These are phyloP conservation scores for Cystofilobasidium macerans DNA, from an alignment of 768 basidiomycete species.

Conservation along the genomic window DNA sequence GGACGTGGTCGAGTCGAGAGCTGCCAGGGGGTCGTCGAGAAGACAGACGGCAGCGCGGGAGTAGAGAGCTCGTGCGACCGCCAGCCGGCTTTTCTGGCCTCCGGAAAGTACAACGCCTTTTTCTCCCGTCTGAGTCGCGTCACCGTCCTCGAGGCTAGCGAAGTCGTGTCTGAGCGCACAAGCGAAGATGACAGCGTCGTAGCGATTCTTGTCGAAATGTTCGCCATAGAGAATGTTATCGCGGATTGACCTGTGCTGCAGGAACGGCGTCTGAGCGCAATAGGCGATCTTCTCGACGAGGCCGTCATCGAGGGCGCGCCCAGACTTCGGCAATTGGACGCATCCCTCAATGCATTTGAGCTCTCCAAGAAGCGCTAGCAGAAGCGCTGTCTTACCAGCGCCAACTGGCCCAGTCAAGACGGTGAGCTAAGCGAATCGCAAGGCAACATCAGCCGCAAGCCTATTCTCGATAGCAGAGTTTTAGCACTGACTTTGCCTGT, in stretches of 20 bases:
- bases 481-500: slow-evolving; percentile 42
- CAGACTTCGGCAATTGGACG: slow-evolving; percentile 18
- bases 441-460: background rate
- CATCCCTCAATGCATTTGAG: slow-evolving; percentile 19
- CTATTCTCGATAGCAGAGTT: background rate
- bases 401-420: slow-evolving; percentile 58
- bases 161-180: slow-evolving; percentile 27
- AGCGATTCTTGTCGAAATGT: slow-evolving; percentile 8
- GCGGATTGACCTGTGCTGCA: slow-evolving; percentile 2
- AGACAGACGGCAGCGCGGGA: slow-evolving; percentile 51
- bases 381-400: slow-evolving; percentile 49
- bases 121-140: slow-evolving; percentile 29
- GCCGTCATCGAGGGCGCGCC: background rate
- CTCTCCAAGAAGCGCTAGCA: slow-evolving; percentile 60
- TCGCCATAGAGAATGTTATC: slow-evolving; percentile 22
- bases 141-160: slow-evolving; percentile 28
- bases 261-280: slow-evolving; percentile 22
- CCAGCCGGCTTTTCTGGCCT: slow-evolving; percentile 60
- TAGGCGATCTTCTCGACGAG: slow-evolving; percentile 6
- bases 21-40: slow-evolving; percentile 68
- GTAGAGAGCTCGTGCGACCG: slow-evolving; percentile 72
- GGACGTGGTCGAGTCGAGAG: slow-evolving; percentile 41
- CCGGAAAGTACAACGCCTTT: background rate
- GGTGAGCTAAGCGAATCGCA: slow-evolving; percentile 28
- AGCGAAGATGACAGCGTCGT: slow-evolving; percentile 11